A percentile compares a stretch with the other conserved stretches of the same genome.
Evolutionary conservation across 2,329 filamentous ascomycete species (phyloP).

Genomic region (Ilyonectria destructans): DNA sequence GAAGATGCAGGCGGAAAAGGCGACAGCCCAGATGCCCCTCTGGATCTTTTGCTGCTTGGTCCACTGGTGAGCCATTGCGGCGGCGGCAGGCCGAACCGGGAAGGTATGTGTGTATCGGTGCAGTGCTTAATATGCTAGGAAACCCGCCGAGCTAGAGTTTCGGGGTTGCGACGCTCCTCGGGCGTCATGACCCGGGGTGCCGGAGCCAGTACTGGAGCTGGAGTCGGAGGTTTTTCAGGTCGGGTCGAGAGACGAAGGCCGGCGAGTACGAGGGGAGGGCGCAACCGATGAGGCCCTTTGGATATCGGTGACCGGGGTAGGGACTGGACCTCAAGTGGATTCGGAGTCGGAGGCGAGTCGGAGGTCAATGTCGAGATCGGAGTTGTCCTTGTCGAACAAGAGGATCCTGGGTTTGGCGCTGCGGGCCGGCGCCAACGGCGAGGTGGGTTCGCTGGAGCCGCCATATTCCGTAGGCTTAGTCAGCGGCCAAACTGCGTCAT

Average conservation of each 20-base stretch:
- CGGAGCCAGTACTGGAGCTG: slow-evolving; percentile 16
- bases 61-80: slow-evolving; percentile 44
- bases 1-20: slow-evolving; percentile 63
- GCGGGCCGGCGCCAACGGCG: slow-evolving; percentile 7
- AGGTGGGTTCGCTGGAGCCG: slow-evolving; percentile 12
- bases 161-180: slow-evolving; percentile 41
- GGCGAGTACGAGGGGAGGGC: background rate
- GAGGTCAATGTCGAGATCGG: slow-evolving; percentile 11
- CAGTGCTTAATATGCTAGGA: slow-evolving; percentile 10
- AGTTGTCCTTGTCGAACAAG: background rate
- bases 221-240: slow-evolving; percentile 1
- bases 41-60: slow-evolving; percentile 55
- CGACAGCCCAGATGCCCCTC: slow-evolving; percentile 59
- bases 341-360: slow-evolving; percentile 4
- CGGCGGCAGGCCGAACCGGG: background rate
- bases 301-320: background rate
- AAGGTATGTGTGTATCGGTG: slow-evolving; percentile 10
- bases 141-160: slow-evolving; percentile 48
- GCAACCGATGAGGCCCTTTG: background rate
- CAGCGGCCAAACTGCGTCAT: background rate
- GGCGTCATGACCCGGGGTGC: slow-evolving; percentile 36
- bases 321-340: slow-evolving; percentile 1
- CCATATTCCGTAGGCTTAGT: background rate
- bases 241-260: background rate
- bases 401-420: slow-evolving; percentile 1